These are phyloP conservation scores for Phanerochaete sordida DNA, from an alignment of 768 basidiomycete species.

Conservation along the genomic window DNA sequence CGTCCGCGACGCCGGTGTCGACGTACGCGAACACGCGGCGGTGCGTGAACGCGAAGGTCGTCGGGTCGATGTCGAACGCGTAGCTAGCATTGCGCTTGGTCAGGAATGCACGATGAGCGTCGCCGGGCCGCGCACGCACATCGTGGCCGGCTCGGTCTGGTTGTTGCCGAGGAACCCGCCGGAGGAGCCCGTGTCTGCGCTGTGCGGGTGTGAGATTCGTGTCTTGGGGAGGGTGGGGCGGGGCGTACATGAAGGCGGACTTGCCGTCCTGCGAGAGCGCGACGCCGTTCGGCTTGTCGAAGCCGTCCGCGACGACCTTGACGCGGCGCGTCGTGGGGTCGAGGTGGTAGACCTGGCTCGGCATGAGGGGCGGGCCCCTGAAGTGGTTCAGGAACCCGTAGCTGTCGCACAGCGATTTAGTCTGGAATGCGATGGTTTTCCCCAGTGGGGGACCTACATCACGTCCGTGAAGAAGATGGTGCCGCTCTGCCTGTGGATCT, in stretches of 20 bases:
- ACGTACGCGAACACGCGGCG: slow-evolving; percentile 64
- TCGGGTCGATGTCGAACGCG: slow-evolving; percentile 61
- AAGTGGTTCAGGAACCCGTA: slow-evolving; percentile 66
- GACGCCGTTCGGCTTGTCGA: slow-evolving; percentile 70
- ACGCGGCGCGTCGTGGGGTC: slow-evolving; percentile 63
- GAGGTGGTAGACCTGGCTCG: slow-evolving; percentile 76
- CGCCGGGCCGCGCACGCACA: slow-evolving; percentile 39
- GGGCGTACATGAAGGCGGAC: slow-evolving; percentile 59
- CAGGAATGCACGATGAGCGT: background rate
- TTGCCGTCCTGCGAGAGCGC: slow-evolving; percentile 66
- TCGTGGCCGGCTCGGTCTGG: slow-evolving; percentile 60
- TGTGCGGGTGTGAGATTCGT: slow-evolving; percentile 19
- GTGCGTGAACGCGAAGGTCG: slow-evolving; percentile 50
- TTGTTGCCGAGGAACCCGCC: slow-evolving; percentile 47
- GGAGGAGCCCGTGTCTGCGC: slow-evolving; percentile 48
- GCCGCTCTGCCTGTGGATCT: slow-evolving; percentile 62
- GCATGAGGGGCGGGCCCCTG: slow-evolving; percentile 61
- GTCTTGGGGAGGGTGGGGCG: background rate
- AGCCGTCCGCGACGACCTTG: slow-evolving; percentile 73
- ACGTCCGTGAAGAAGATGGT: slow-evolving; percentile 76
- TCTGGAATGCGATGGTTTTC: background rate
- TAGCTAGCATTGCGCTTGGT: slow-evolving; percentile 38
- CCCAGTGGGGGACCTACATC: slow-evolving; percentile 48
- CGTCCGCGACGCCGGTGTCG: slow-evolving; percentile 67
- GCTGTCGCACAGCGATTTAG: slow-evolving; percentile 28